A percentile compares a stretch with the other conserved stretches of the same genome.
These are phyloP conservation scores for Xeromyces bisporus DNA, from an alignment of 495 filamentous ascomycete genomes.

Conservation along the genomic window DNA sequence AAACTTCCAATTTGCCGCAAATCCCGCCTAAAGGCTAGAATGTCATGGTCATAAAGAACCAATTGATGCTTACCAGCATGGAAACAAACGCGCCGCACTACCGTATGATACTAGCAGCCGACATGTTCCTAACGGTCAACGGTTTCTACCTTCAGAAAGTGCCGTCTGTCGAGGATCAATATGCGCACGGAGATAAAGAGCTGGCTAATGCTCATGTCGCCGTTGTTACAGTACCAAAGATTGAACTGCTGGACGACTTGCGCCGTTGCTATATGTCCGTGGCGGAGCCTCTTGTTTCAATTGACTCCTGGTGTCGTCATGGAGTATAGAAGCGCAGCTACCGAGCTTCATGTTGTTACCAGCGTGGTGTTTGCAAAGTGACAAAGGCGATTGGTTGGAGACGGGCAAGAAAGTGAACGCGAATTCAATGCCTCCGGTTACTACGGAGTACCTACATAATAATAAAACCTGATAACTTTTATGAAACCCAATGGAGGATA, in stretches of 20 bases:
- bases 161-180: conserved; percentile 5
- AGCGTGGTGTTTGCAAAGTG: too few species aligned
- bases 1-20: conserved; percentile 16
- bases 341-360: too few species aligned
- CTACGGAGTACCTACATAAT: too few species aligned
- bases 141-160: conserved; percentile 11
- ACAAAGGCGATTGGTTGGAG: too few species aligned
- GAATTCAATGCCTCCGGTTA: too few species aligned
- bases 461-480: too few species aligned
- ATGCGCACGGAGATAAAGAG: conserved; percentile 6
- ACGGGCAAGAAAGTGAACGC: too few species aligned
- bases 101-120: conserved; percentile 15
- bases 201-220: conserved; percentile 13
- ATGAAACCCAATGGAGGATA: too few species aligned
- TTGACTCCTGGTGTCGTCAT: conserved; percentile 5
- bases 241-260: conserved; percentile 11
- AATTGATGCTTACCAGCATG: conserved; percentile 17
- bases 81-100: conserved; percentile 21
- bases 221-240: conserved; percentile 12
- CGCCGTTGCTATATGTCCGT: conserved; percentile 12
- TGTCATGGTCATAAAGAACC: conserved; percentile 22
- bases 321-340: conserved; percentile 6
- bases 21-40: conserved; percentile 15
- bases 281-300: conserved; percentile 5
- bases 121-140: conserved; percentile 22